Evolutionary conservation across 306 rosid genomes (phyloP).

Genomic region (Styphnolobium japonicum): DNA sequence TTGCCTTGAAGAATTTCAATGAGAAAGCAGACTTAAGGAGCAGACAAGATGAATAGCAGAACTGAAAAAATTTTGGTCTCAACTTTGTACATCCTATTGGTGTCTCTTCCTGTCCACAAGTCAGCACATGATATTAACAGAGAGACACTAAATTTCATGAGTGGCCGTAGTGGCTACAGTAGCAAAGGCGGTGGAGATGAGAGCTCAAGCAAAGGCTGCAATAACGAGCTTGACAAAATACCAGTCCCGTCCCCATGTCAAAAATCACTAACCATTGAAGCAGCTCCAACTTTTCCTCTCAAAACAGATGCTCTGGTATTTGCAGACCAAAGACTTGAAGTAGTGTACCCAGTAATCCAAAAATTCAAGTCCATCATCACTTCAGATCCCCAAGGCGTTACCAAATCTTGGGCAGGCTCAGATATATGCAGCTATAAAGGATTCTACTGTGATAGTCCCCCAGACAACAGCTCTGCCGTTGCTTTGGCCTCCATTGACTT

Average conservation of each 20-base stretch:
- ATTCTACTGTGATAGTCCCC: conserved; percentile 76
- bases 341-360: conserved; percentile 74
- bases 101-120: conserved; percentile 25
- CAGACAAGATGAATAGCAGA: conserved; percentile 34
- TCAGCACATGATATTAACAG: conserved; percentile 22
- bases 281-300: conserved; percentile 32
- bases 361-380: conserved; percentile 72
- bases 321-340: conserved; percentile 63
- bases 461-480: conserved; percentile 64
- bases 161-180: not conserved
- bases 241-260: not conserved
- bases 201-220: conserved; percentile 35
- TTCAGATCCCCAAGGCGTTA: conserved; percentile 68
- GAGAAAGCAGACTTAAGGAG: not conserved
- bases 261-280: conserved; percentile 1
- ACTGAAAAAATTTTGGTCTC: conserved; percentile 20
- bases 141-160: not conserved
- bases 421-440: conserved; percentile 77
- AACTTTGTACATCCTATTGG: conserved; percentile 34
- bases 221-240: not conserved
- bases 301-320: conserved; percentile 37
- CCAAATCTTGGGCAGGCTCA: conserved; percentile 75
- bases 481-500: conserved; percentile 77
- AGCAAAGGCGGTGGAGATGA: not conserved
- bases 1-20: not conserved